Evolutionary conservation across 108 stramenopile genomes (phyloP).

Genomic region (Cylindrotheca fusiformis): DNA sequence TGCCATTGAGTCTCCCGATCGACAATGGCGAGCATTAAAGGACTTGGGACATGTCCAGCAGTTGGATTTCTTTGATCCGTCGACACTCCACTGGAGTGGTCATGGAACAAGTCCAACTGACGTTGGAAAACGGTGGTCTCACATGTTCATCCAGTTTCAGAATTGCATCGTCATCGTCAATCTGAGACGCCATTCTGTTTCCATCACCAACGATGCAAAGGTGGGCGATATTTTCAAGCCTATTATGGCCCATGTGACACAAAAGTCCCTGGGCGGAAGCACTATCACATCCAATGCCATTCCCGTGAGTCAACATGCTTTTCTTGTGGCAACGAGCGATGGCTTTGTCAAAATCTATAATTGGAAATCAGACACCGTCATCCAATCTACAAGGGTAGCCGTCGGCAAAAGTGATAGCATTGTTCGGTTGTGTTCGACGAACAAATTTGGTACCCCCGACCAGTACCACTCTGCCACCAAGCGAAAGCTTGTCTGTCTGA

Average conservation of each 20-base stretch:
- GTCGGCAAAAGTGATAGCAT: conserved; percentile 52
- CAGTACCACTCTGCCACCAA: conserved; percentile 1
- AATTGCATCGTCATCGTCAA: conserved; percentile 28
- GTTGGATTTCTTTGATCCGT: conserved; percentile 43
- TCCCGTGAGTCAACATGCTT: conserved; percentile 21
- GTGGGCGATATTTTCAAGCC: conserved; percentile 5
- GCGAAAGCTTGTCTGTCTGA: conserved; percentile 43
- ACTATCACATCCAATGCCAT: conserved; percentile 29
- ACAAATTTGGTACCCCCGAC: conserved; percentile 20
- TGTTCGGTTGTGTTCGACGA: conserved; percentile 43
- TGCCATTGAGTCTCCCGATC: background rate
- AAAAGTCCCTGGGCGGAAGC: background rate
- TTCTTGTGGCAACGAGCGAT: conserved; percentile 59
- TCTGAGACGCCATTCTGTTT: conserved; percentile 6
- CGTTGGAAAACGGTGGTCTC: conserved; percentile 13
- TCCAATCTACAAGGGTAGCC: conserved; percentile 44
- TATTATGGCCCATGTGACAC: conserved; percentile 9
- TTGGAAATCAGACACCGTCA: conserved; percentile 31
- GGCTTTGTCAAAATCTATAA: conserved; percentile 60
- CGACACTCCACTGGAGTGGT: conserved; percentile 43
- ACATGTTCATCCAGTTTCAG: conserved; percentile 33
- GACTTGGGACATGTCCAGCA: conserved; percentile 27
- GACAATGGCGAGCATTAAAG: conserved; percentile 20
- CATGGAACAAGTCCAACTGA: conserved; percentile 18
- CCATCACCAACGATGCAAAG: conserved; percentile 1